A percentile compares a stretch with the other conserved stretches of the same genome.
Conservation (phyloP, 495 filamentous ascomycete species). For the Venustampulla echinocandica region DNA sequence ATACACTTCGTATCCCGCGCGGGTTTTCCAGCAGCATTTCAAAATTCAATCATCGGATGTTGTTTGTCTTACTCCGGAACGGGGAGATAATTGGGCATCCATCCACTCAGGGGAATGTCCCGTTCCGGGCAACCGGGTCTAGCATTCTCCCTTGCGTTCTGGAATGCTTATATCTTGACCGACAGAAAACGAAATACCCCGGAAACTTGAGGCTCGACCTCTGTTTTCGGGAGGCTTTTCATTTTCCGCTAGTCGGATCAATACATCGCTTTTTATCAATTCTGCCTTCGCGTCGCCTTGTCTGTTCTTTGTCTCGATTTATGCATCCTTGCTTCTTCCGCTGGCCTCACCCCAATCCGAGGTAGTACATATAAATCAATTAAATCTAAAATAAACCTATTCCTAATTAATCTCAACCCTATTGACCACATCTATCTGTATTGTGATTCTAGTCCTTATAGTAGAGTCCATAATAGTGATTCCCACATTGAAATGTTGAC, state of each 20-base stretch:
- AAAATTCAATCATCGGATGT: too few relatives aligned
- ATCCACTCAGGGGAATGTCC: too few relatives aligned
- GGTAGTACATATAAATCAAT: background rate
- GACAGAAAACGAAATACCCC: too few relatives aligned
- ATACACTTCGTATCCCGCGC: too few relatives aligned
- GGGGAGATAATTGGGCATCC: too few relatives aligned
- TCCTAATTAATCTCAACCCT: constrained; percentile 4
- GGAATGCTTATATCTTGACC: constrained; percentile 1
- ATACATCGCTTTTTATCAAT: background rate
- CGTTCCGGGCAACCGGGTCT: too few relatives aligned
- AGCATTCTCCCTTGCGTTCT: too few relatives aligned
- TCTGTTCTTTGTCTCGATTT: background rate
- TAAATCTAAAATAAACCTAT: constrained; percentile 1
- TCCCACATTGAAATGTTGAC: too few relatives aligned
- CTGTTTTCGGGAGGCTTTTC: background rate
- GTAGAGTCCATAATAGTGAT: too few relatives aligned
- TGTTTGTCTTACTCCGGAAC: too few relatives aligned
- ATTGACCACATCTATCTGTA: constrained; percentile 3
- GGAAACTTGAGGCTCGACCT: background rate
- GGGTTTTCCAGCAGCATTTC: too few relatives aligned
- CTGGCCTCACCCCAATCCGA: background rate
- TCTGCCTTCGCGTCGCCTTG: background rate
- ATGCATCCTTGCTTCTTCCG: background rate
- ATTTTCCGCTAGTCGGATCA: background rate
- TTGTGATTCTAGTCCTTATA: constrained; percentile 12